These are phyloP conservation scores for Phytophthora cryptogea DNA, from an alignment of 352 stramenopile genomes.

Conservation along the genomic window DNA sequence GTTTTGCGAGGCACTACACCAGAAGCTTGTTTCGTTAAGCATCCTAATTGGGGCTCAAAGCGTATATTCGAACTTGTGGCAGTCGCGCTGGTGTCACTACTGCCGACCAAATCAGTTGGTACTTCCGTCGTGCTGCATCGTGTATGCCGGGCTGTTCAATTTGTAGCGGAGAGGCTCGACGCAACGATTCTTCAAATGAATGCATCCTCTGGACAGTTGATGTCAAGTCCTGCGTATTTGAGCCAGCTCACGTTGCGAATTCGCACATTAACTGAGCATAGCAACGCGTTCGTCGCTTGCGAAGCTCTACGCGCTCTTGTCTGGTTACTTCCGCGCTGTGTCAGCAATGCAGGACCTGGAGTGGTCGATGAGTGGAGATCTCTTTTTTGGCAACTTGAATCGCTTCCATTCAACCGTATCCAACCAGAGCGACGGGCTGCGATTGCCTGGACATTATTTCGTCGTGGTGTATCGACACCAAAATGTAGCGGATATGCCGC, in stretches of 20 bases:
- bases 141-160: slow-evolving; percentile 49
- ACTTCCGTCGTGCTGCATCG: slow-evolving; percentile 27
- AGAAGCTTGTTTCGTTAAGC: slow-evolving; percentile 53
- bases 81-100: slow-evolving; percentile 43
- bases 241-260: slow-evolving; percentile 55
- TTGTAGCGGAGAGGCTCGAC: slow-evolving; percentile 58
- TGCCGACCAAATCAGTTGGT: slow-evolving; percentile 33
- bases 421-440: slow-evolving; percentile 52
- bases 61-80: slow-evolving; percentile 68
- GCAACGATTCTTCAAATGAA: slow-evolving; percentile 49
- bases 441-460: slow-evolving; percentile 68
- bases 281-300: slow-evolving; percentile 58
- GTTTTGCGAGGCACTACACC: slow-evolving; percentile 41
- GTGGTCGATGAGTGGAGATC: slow-evolving; percentile 36
- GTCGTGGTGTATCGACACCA: slow-evolving; percentile 55
- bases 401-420: slow-evolving; percentile 51
- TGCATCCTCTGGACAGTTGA: slow-evolving; percentile 42
- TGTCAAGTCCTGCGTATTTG: slow-evolving; percentile 41
- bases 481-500: slow-evolving; percentile 41
- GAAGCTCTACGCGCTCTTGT: slow-evolving; percentile 71
- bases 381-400: slow-evolving; percentile 51
- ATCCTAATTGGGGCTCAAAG: slow-evolving; percentile 39
- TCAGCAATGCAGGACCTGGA: slow-evolving; percentile 2
- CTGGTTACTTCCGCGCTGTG: slow-evolving; percentile 64
- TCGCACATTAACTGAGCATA: slow-evolving; percentile 40